phyloP scores from a whole-genome alignment of 1,139 yeast genomes.

The Suhomyces maxii region DNA sequence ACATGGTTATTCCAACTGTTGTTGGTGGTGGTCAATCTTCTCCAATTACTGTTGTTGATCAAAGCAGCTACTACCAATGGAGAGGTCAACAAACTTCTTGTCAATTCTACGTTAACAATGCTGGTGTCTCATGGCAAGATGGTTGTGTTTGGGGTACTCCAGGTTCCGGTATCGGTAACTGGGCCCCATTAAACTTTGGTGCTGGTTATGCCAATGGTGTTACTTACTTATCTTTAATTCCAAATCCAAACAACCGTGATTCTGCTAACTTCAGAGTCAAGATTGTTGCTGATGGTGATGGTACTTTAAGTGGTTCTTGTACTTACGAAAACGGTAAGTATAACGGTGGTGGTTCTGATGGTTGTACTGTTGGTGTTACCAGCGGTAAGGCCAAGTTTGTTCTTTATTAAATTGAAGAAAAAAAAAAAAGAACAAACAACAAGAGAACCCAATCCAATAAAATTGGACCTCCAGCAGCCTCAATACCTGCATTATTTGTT shows the following conservation, averaged over 20 bases:
- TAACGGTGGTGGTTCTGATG: slow-evolving; percentile 68
- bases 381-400: slow-evolving; percentile 77
- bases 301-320: slow-evolving; percentile 73
- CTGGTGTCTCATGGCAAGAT: slow-evolving; percentile 84
- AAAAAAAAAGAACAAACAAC: not conserved
- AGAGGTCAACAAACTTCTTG: slow-evolving; percentile 80
- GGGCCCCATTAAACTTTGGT: slow-evolving; percentile 97
- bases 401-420: slow-evolving; percentile 38
- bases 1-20: slow-evolving; percentile 91
- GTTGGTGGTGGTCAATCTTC: slow-evolving; percentile 65
- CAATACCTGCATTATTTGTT: not conserved
- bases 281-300: slow-evolving; percentile 65
- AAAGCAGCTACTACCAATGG: slow-evolving; percentile 78
- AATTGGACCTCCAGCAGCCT: too few relatives aligned
- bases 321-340: slow-evolving; percentile 75
- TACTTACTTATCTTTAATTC: slow-evolving; percentile 87
- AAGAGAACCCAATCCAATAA: too few relatives aligned
- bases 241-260: slow-evolving; percentile 84
- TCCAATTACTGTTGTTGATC: slow-evolving; percentile 78
- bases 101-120: slow-evolving; percentile 95
- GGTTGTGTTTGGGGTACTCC: slow-evolving; percentile 92
- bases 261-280: slow-evolving; percentile 84
- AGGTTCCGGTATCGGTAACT: slow-evolving; percentile 87
- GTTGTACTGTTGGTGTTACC: slow-evolving; percentile 92
- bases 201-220: slow-evolving; percentile 81